Percentiles rank a stretch among this genome's conserved stretches.
phyloP scores from a whole-genome alignment of 1,284 basidiomycete species.

The Malassezia brasiliensis region DNA sequence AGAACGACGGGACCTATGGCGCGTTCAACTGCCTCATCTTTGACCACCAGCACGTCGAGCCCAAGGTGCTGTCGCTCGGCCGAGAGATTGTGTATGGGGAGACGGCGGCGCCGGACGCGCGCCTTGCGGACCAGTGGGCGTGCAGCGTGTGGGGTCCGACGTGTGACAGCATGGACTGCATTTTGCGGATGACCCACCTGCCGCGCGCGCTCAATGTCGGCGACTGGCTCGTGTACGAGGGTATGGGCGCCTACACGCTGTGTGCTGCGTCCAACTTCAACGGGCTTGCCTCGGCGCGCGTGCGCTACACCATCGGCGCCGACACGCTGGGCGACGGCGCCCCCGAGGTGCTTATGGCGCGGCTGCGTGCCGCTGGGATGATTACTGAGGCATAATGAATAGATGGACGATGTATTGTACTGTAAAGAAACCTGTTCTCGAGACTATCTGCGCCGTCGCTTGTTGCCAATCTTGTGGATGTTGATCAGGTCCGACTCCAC shows the following conservation, averaged over 20 bases:
- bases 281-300: slow-evolving; percentile 52
- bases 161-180: slow-evolving; percentile 77
- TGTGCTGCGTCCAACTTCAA: slow-evolving; percentile 83
- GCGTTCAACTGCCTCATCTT: slow-evolving; percentile 96
- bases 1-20: slow-evolving; percentile 59
- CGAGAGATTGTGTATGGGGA: slow-evolving; percentile 46
- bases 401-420: neutral
- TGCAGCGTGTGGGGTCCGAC: slow-evolving; percentile 59
- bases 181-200: slow-evolving; percentile 31
- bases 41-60: slow-evolving; percentile 77
- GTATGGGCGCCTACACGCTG: slow-evolving; percentile 88
- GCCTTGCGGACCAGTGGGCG: slow-evolving; percentile 44
- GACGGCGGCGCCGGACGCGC: slow-evolving; percentile 23
- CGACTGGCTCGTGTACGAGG: slow-evolving; percentile 81
- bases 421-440: neutral
- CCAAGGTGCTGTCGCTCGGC: slow-evolving; percentile 61
- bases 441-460: slow-evolving; percentile 26
- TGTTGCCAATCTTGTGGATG: slow-evolving; percentile 42
- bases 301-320: slow-evolving; percentile 50
- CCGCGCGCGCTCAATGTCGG: slow-evolving; percentile 52
- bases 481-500: slow-evolving; percentile 46
- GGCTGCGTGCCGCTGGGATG: slow-evolving; percentile 1
- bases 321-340: slow-evolving; percentile 15
- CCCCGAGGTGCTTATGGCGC: slow-evolving; percentile 3
- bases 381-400: neutral